Conservation (phyloP, 805 yeast genomes). For the Suhomyces sp. region DNA sequence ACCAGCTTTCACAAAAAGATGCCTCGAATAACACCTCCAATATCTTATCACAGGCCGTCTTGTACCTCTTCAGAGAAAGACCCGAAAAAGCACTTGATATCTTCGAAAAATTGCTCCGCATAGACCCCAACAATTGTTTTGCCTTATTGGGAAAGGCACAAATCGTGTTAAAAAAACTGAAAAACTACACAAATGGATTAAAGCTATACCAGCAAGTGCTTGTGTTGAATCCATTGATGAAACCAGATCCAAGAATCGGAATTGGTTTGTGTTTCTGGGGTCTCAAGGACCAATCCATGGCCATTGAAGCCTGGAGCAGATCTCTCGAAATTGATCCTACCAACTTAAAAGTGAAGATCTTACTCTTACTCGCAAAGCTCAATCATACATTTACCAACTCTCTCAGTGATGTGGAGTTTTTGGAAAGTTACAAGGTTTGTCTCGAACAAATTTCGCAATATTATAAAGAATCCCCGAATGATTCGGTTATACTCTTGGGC, state of each 20-base stretch:
- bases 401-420: slow-evolving; percentile 60
- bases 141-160: slow-evolving; percentile 87
- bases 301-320: slow-evolving; percentile 80
- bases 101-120: slow-evolving; percentile 59
- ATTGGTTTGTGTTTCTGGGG: slow-evolving; percentile 94
- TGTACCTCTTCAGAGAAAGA: slow-evolving; percentile 55
- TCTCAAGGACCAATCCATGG: slow-evolving; percentile 73
- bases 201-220: slow-evolving; percentile 82
- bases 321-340: slow-evolving; percentile 63
- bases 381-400: slow-evolving; percentile 60
- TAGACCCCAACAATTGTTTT: slow-evolving; percentile 61
- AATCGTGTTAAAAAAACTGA: slow-evolving; percentile 62
- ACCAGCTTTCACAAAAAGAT: slow-evolving; percentile 14
- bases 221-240: slow-evolving; percentile 68
- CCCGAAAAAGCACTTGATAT: slow-evolving; percentile 70
- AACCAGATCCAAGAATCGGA: slow-evolving; percentile 93
- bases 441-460: slow-evolving; percentile 46
- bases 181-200: slow-evolving; percentile 70
- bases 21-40: slow-evolving; percentile 33
- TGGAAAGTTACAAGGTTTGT: slow-evolving; percentile 56
- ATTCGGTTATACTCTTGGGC: slow-evolving; percentile 63
- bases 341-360: slow-evolving; percentile 59
- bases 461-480: slow-evolving; percentile 42
- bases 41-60: slow-evolving; percentile 66
- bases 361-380: slow-evolving; percentile 67